phyloP scores from a whole-genome alignment of 1,284 basidiomycete species.

The Peniophora sp. region DNA sequence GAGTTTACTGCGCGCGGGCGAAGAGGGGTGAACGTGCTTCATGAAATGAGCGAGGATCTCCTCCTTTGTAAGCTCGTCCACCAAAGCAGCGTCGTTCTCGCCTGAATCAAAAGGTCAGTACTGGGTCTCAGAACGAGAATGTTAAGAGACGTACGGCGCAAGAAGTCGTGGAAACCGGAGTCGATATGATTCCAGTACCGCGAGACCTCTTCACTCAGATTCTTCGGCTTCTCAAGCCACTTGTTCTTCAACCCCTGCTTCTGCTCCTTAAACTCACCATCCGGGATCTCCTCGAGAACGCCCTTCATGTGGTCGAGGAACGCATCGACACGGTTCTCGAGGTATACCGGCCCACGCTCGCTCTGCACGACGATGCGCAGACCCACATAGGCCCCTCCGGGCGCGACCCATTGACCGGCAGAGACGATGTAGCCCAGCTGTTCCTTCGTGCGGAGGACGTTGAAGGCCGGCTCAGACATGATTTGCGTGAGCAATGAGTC shows the following conservation, averaged over 20 bases:
- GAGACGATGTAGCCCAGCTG: slow-evolving; percentile 92
- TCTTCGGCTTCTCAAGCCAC: slow-evolving; percentile 70
- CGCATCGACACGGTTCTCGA: slow-evolving; percentile 84
- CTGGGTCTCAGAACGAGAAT: slow-evolving; percentile 4
- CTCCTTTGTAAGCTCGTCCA: slow-evolving; percentile 62
- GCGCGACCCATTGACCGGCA: slow-evolving; percentile 44
- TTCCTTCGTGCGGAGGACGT: slow-evolving; percentile 90
- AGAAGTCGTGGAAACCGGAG: slow-evolving; percentile 74
- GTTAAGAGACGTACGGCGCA: slow-evolving; percentile 44
- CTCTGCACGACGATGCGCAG: slow-evolving; percentile 89
- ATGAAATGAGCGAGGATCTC: slow-evolving; percentile 78
- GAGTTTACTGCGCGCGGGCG: slow-evolving; percentile 65
- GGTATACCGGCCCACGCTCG: slow-evolving; percentile 76
- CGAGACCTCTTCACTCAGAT: slow-evolving; percentile 53
- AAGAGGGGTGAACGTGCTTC: slow-evolving; percentile 64
- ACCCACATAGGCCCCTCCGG: slow-evolving; percentile 65
- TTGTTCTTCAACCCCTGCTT: slow-evolving; percentile 53
- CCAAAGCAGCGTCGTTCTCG: slow-evolving; percentile 57
- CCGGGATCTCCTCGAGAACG: slow-evolving; percentile 34
- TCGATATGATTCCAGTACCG: slow-evolving; percentile 68
- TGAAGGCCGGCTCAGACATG: slow-evolving; percentile 86
- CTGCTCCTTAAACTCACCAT: slow-evolving; percentile 50
- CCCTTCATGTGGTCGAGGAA: slow-evolving; percentile 70
- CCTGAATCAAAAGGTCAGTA: slow-evolving; percentile 28
- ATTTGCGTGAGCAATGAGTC: slow-evolving; percentile 69